Evolutionary conservation across 2,329 filamentous ascomycete species (phyloP), one percentile per base, ranked within the genome.

Genomic region (Alternaria triticimaculans): DNA sequence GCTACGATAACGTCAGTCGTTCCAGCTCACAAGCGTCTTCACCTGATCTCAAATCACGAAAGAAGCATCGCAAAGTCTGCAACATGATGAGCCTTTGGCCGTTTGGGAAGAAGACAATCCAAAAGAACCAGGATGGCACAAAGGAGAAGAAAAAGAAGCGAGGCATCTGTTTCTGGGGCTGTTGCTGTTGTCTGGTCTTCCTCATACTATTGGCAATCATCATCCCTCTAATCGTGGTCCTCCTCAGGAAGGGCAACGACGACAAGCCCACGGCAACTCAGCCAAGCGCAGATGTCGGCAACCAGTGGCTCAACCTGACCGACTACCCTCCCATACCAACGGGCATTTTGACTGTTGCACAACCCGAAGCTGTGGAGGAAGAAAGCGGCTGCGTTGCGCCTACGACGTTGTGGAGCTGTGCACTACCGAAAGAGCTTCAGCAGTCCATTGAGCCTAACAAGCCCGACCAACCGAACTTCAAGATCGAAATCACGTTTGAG

Each of bases 321-420:
- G 89, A 90, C 55, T 97, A 92, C 70, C 94, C 94, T 18, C 91
- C 94, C 0, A 92, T 97, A 73, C 93, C 92, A 2, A 95, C 92
- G 0, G 95, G 94, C 0, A 86, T 95, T 18, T 86, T 92, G 64
- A 96, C 93, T 0, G 86, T 97, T 15, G 87, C 92, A 15, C 91
- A 90, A 6, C 88, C 93, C 0, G 87, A 92, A 69, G 89, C 91
- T 54, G 86, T 87, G 0, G 81, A 86, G 2, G 82, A 87, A n/a
- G 86, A 88, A 58, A 87, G 87, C 21, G 88, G 87, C 7, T 98
- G 94, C 70, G 89, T 94, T 5, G 83, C 85, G 8, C 91, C 91
- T 1, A 84, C 88, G 4, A 92, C 91, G 0, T 80, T 96, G 58
- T 98, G 94, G 94, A 96, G 91, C 76, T 98, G 94, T 78, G 87